Percentiles rank a stretch among this genome's conserved stretches.
Evolutionary conservation across 495 filamentous ascomycete species (phyloP).

Genomic region (Venustampulla echinocandica): DNA sequence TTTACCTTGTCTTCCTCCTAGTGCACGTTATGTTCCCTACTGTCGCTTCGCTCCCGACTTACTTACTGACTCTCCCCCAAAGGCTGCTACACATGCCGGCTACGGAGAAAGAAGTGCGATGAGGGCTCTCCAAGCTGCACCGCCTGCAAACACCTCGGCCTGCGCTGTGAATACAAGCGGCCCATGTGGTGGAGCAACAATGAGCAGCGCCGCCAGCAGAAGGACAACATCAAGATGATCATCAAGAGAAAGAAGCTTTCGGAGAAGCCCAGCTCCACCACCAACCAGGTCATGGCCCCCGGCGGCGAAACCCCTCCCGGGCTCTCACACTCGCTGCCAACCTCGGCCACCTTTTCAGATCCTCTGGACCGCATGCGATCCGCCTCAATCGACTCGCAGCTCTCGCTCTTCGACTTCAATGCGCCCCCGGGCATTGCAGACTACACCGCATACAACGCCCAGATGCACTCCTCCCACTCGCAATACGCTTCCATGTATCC

Average conservation of each 20-base stretch:
- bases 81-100: conserved; percentile 97
- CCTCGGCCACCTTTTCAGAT: conserved; percentile 70
- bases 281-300: conserved; percentile 42
- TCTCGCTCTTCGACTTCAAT: conserved; percentile 60
- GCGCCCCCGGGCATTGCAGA: conserved; percentile 49
- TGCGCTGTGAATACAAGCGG: conserved; percentile 91
- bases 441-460: conserved; percentile 53
- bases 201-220: conserved; percentile 74
- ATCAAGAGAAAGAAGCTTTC: conserved; percentile 93
- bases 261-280: conserved; percentile 62
- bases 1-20: conserved; percentile 12
- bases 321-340: conserved; percentile 72
- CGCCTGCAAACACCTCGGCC: conserved; percentile 79
- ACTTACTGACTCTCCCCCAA: conserved; percentile 25
- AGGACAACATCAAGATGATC: conserved; percentile 91
- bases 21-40: too few relatives aligned
- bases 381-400: conserved; percentile 69
- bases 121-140: conserved; percentile 79
- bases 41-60: conserved; percentile 15
- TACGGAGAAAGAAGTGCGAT: conserved; percentile 96
- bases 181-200: conserved; percentile 95
- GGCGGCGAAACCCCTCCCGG: conserved; percentile 62
- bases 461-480: conserved; percentile 32
- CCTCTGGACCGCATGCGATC: conserved; percentile 61
- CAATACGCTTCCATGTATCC: conserved; percentile 31